Percentiles rank a stretch among this genome's conserved stretches.
These are phyloP conservation scores for Phialophora verrucosa DNA, from an alignment of 2,329 filamentous ascomycete species.

Conservation along the genomic window DNA sequence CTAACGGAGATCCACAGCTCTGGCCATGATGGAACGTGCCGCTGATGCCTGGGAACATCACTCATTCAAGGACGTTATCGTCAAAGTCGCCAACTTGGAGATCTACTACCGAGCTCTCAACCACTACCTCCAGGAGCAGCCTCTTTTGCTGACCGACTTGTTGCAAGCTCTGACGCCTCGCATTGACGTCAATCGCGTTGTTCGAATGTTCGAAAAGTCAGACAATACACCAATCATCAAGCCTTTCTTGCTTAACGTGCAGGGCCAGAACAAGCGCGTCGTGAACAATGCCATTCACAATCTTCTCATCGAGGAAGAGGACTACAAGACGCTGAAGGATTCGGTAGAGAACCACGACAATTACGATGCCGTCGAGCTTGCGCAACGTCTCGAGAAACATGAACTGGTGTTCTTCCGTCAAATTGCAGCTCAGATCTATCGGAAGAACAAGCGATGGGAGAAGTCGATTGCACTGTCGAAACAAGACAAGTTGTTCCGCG, in stretches of 20 bases:
- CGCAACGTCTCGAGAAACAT: constrained; percentile 91
- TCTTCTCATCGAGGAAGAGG: constrained; percentile 95
- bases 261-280: constrained; percentile 95
- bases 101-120: constrained; percentile 98
- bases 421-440: constrained; percentile 97
- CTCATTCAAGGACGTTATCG: constrained; percentile 97
- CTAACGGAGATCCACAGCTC: constrained; percentile 47
- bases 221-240: constrained; percentile 98
- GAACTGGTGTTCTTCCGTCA: constrained; percentile 99
- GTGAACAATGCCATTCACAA: constrained; percentile 99
- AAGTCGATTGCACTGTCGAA: constrained; percentile 97
- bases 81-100: constrained; percentile 97
- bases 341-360: constrained; percentile 99
- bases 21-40: constrained; percentile 97
- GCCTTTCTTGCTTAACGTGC: constrained; percentile 95
- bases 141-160: constrained; percentile 91
- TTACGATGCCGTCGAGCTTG: constrained; percentile 93
- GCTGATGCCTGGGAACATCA: constrained; percentile 99
- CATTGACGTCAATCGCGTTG: constrained; percentile 98
- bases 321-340: constrained; percentile 97
- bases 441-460: constrained; percentile 99
- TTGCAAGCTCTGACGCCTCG: constrained; percentile 89
- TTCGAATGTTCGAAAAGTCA: constrained; percentile 97
- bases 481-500: constrained; percentile 99
- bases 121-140: constrained; percentile 97